Conservation (phyloP, 495 filamentous ascomycete species). For the Aspergillus heteromorphus region DNA sequence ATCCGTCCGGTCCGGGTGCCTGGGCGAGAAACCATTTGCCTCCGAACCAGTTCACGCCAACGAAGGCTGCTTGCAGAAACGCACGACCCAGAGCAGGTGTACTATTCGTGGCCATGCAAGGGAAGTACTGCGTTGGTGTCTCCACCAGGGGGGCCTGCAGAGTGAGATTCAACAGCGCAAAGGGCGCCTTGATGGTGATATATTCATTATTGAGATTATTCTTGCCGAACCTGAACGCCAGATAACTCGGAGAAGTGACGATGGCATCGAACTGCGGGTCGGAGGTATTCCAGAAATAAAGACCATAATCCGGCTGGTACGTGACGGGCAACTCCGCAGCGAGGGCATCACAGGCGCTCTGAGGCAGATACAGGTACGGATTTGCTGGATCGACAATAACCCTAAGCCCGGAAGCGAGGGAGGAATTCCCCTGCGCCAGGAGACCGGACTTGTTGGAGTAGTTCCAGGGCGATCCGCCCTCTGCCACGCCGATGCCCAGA, state of each 20-base stretch:
- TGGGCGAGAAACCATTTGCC: slow-evolving; percentile 46
- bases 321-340: slow-evolving; percentile 40
- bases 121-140: slow-evolving; percentile 44
- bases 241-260: slow-evolving; percentile 42
- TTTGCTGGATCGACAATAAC: slow-evolving; percentile 32
- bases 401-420: slow-evolving; percentile 14
- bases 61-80: slow-evolving; percentile 54
- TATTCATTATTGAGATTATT: slow-evolving; percentile 22
- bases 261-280: slow-evolving; percentile 36
- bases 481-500: slow-evolving; percentile 35
- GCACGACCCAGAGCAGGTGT: slow-evolving; percentile 43
- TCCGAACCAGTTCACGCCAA: slow-evolving; percentile 44
- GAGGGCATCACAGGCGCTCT: slow-evolving; percentile 45
- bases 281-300: slow-evolving; percentile 49
- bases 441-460: slow-evolving; percentile 30
- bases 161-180: slow-evolving; percentile 49
- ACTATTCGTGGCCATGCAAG: slow-evolving; percentile 33
- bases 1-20: slow-evolving; percentile 31
- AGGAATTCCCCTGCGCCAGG: slow-evolving; percentile 27
- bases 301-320: slow-evolving; percentile 30
- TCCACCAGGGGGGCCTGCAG: slow-evolving; percentile 43
- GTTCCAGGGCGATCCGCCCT: slow-evolving; percentile 38
- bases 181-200: slow-evolving; percentile 48
- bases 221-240: slow-evolving; percentile 44
- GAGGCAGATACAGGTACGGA: slow-evolving; percentile 47